Evolutionary conservation across 768 basidiomycete species (phyloP), one percentile per base, ranked within the genome.

Genomic region (Phaeolepiota aurea): DNA sequence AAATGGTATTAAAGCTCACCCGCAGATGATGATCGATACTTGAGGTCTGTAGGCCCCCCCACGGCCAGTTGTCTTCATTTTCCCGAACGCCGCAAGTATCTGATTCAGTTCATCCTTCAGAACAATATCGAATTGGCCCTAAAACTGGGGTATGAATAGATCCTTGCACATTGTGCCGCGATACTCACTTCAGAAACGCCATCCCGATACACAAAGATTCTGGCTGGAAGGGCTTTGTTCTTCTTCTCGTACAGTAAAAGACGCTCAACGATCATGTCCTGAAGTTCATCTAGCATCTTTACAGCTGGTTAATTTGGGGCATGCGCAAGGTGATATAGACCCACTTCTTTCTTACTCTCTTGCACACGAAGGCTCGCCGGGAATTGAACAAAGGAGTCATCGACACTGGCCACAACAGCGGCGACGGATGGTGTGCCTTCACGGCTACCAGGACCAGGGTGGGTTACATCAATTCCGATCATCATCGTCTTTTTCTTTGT

Each of bases 401-500:
- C 86, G 1, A 77, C 64, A 43, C 77, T 89, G 0, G 82, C 87
- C 2, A 90, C 88, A 7, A 90, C 81, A 0, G 86, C 87, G 0
- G 84, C 85, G 32, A 91, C 82, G 0, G 85, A 87, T 2, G 88
- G 88, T 1, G 86, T 80, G 2, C 87, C 88, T 2, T 69, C 68
- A 38, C 65, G 55, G 47, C 82, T 83, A 4, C 62, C 70, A 1
- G 82, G 81, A 1, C 82, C 74, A 3, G 87, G 84, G 47, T 90
- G 87, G 0, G 85, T 89, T 0, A 87, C 85, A 51, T 90, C 87
- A 47, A 87, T 85, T 0, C 88, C 88, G 2, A 91, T 79, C 53
- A 91, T 62, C 82, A 91, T 90, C 7, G 87, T 89, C 40, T 70
- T 71, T 48, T 69, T 67, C 56, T 73, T 73, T 1, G 56, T 74